Conservation (phyloP, 306 rosid species). For the Trichosanthes truncata region DNA sequence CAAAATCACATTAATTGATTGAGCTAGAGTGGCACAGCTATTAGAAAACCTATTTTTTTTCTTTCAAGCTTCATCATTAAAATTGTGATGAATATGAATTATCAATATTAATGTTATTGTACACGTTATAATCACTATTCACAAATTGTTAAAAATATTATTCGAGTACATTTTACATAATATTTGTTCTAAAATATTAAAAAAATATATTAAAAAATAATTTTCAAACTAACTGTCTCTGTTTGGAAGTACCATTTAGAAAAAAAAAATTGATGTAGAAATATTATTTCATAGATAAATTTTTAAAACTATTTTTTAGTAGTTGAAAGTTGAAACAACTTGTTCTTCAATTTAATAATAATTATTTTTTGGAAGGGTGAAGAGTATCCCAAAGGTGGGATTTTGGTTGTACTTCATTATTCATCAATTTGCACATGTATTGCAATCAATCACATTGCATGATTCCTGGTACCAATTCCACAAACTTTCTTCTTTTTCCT, state of each 20-base stretch:
- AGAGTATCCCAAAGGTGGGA: not conserved
- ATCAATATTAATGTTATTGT: no score
- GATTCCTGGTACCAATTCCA: not conserved
- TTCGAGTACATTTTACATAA: no score
- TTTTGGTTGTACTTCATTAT: conserved; percentile 2
- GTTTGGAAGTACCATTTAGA: not conserved
- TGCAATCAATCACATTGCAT: not conserved
- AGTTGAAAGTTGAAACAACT: not conserved
- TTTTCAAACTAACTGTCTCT: not conserved
- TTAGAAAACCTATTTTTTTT: not conserved
- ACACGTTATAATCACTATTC: not conserved
- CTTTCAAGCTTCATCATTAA: no score
- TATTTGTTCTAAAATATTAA: no score
- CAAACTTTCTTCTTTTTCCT: not conserved
- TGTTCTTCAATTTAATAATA: not conserved
- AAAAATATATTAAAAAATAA: no score
- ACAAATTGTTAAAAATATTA: no score
- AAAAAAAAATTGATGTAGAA: not conserved
- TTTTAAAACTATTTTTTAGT: not conserved
- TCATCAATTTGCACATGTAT: not conserved
- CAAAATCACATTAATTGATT: no score
- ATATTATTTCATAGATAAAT: not conserved
- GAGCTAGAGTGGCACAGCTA: not conserved
- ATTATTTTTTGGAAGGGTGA: not conserved
- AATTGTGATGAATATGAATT: no score